Evolutionary conservation across 139 green algal species (phyloP).

Genomic region (Coelastrella sp.): DNA sequence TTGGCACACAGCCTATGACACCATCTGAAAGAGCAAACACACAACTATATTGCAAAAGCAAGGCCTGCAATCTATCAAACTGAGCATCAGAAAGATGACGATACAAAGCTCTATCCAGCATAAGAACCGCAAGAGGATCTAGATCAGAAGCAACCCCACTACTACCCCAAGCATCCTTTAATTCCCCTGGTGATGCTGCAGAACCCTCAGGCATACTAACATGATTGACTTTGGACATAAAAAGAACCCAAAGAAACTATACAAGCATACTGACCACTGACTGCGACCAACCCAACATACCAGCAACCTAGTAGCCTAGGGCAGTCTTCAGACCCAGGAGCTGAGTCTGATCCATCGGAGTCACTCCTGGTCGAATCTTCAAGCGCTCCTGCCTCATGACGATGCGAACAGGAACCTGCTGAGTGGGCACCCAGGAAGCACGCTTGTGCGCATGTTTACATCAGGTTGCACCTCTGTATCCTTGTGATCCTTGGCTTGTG

Average conservation of each 20-base stretch:
- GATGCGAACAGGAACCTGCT: background rate
- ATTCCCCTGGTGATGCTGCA: background rate
- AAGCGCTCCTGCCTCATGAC: background rate
- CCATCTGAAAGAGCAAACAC: conserved; percentile 24
- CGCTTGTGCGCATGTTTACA: too few species aligned
- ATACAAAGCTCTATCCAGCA: background rate
- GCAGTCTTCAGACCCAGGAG: background rate
- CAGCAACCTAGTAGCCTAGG: background rate
- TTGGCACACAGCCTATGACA: conserved; percentile 36
- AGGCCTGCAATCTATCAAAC: background rate
- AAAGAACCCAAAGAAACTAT: background rate
- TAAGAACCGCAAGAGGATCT: background rate
- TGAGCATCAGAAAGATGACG: conserved; percentile 5
- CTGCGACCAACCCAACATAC: too few species aligned
- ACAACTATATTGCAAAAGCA: background rate
- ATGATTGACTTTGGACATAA: background rate
- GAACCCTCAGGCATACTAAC: background rate
- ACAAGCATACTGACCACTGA: too few species aligned
- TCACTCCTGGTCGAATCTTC: background rate
- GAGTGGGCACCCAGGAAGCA: background rate
- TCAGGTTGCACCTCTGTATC: too few species aligned
- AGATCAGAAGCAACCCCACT: background rate
- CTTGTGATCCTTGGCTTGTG: too few species aligned
- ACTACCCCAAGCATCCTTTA: background rate
- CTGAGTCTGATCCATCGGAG: background rate